These are phyloP conservation scores for Rhizophora apiculata DNA, from an alignment of 345 rosid genomes.

Conservation along the genomic window DNA sequence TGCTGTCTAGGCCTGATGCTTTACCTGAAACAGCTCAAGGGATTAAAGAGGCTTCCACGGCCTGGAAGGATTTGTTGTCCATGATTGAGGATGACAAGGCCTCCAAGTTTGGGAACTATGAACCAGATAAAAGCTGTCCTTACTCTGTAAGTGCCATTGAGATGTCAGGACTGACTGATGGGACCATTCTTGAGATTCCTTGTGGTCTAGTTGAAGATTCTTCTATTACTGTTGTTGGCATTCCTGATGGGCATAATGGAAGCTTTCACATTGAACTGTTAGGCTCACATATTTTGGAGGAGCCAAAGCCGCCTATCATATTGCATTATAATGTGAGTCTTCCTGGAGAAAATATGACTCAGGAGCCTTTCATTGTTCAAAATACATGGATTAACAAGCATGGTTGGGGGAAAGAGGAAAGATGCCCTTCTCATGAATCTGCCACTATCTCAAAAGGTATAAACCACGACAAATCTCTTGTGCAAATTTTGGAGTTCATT, in stretches of 20 bases:
- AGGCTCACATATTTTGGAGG: slow-evolving; percentile 47
- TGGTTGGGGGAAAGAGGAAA: slow-evolving; percentile 78
- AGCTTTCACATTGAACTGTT: slow-evolving; percentile 61
- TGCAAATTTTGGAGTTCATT: too few species aligned
- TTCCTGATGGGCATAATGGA: slow-evolving; percentile 48
- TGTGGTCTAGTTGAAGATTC: slow-evolving; percentile 81
- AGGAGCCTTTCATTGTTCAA: slow-evolving; percentile 59
- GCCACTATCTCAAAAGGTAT: slow-evolving; percentile 50
- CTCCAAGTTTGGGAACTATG: slow-evolving; percentile 14
- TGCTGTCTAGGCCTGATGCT: slow-evolving; percentile 71
- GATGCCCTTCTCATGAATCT: slow-evolving; percentile 60
- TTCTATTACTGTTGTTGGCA: slow-evolving; percentile 68
- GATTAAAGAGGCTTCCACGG: slow-evolving; percentile 66
- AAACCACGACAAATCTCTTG: neutral
- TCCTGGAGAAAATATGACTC: slow-evolving; percentile 60
- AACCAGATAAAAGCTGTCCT: slow-evolving; percentile 44
- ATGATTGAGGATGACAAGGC: slow-evolving; percentile 34
- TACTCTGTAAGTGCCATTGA: slow-evolving; percentile 39
- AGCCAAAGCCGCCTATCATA: slow-evolving; percentile 42
- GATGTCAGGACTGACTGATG: slow-evolving; percentile 26
- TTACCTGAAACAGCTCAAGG: slow-evolving; percentile 76
- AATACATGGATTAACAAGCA: slow-evolving; percentile 26
- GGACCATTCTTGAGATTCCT: slow-evolving; percentile 54
- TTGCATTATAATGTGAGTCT: slow-evolving; percentile 62
- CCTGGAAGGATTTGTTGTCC: slow-evolving; percentile 49